A percentile compares a stretch with the other conserved stretches of the same genome.
Conservation (phyloP, 2,329 filamentous ascomycete species). For the Thermoascus crustaceus region DNA sequence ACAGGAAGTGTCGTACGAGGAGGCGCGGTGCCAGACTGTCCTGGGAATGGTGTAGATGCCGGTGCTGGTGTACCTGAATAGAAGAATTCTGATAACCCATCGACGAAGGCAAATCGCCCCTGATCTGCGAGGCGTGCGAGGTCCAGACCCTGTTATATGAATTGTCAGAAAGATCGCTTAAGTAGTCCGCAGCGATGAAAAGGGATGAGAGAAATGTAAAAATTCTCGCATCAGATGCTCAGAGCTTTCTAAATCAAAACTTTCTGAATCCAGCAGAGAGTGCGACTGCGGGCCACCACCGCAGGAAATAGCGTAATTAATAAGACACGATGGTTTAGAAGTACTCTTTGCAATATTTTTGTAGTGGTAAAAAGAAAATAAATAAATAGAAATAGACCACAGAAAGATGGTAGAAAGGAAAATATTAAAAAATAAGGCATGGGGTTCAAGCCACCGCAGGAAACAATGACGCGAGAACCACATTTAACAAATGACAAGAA, state of each 20-base stretch:
- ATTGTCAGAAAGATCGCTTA: conserved; percentile 6
- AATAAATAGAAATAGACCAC: conserved; percentile 1
- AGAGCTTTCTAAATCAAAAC: too few relatives aligned
- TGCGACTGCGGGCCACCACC: too few relatives aligned
- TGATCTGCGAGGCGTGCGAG: conserved; percentile 51
- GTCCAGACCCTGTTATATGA: conserved; percentile 55
- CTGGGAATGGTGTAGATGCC: conserved; percentile 9
- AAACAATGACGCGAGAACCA: too few relatives aligned
- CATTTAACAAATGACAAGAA: too few relatives aligned
- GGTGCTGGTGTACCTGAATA: conserved; percentile 11
- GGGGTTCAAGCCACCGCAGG: neutral
- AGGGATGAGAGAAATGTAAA: neutral
- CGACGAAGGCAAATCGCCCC: conserved; percentile 62
- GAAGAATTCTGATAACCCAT: conserved; percentile 60
- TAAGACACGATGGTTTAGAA: too few relatives aligned
- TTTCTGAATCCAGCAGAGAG: too few relatives aligned
- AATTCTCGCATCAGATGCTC: neutral
- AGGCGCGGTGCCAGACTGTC: conserved; percentile 10
- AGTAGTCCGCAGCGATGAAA: conserved; percentile 1
- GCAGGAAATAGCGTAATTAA: too few relatives aligned
- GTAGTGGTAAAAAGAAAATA: conserved; percentile 1
- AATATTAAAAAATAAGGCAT: neutral
- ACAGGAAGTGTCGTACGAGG: conserved; percentile 19
- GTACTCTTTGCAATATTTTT: too few relatives aligned
- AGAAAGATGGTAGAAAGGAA: neutral